Percentiles rank a stretch among this genome's conserved stretches.
phyloP scores from a whole-genome alignment of 2,329 filamentous ascomycete genomes.

The Calonectria pseudoreteaudii region DNA sequence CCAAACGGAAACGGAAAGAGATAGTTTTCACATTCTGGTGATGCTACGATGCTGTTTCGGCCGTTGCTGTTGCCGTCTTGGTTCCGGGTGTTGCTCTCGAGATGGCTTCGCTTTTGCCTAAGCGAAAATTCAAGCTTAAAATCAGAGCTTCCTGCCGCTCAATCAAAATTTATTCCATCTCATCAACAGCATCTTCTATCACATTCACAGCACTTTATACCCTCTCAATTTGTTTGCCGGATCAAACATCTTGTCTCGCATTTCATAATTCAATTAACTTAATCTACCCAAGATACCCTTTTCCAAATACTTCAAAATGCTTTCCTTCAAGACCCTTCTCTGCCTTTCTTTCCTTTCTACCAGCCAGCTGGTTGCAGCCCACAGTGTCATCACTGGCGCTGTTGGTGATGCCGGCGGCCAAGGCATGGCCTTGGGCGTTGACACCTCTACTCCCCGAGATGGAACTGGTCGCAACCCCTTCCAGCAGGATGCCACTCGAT shows the following conservation, averaged over 20 bases:
- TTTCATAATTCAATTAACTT: background rate
- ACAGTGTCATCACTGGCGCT: constrained; percentile 70
- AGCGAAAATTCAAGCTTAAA: background rate
- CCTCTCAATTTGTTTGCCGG: background rate
- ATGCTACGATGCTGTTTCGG: background rate
- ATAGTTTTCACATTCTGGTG: background rate
- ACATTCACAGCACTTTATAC: background rate
- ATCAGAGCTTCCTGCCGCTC: background rate
- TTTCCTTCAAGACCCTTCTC: background rate
- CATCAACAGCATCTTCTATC: background rate
- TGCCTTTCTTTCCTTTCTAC: background rate
- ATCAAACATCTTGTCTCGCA: background rate
- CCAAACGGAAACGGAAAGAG: background rate
- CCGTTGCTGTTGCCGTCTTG: background rate
- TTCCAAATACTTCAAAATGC: background rate
- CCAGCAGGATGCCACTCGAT: constrained; percentile 74
- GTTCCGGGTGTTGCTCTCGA: background rate
- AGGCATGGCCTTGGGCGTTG: constrained; percentile 64
- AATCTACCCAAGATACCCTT: background rate
- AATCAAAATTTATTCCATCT: background rate
- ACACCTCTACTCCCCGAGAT: constrained; percentile 69
- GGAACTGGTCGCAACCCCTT: constrained; percentile 71
- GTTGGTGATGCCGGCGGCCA: constrained; percentile 68
- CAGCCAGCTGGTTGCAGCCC: constrained; percentile 66
- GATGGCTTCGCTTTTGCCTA: background rate